Evolutionary conservation across 2,329 filamentous ascomycete genomes (phyloP), one percentile per base, ranked within the genome.

Genomic region (Nemania diffusa): DNA sequence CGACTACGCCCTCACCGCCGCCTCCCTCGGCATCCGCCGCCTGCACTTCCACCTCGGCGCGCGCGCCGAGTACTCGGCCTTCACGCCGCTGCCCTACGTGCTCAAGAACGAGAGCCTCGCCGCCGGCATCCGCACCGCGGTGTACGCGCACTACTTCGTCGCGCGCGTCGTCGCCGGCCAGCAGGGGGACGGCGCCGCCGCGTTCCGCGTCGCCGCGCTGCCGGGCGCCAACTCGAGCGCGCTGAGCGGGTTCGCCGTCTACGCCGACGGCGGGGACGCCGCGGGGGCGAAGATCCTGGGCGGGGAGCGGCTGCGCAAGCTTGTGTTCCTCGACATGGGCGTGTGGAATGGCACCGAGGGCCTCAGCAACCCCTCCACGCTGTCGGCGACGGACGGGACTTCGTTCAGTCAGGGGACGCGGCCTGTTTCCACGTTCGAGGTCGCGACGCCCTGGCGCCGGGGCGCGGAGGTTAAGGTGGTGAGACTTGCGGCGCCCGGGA

Each of bases 11-110:
- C 76, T 81, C 32, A 71, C 73, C 57, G 79, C 76, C 46, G 79
- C 79, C 1, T 72, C 75, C 27, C 65, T 80, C 40, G 78, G 78
- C 20, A 73, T 81, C 24, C 68, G 72, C 52, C 77, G 77, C 74
- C 71, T 78, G 0, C 83, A 82, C 71, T 84, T 84, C 77, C 83
- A 85, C 75, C 76, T 78, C 24, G 76, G 81, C 32, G 81, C 81
- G 1, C 74, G 74, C 34, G 77, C 75, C 69, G 74, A 77, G 70
- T 78, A 78, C 64, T 73, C 70, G 62, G 66, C 73, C 51, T 78
- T 77, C 72, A 77, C 76, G 62, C 76, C 76, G 13, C 60, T 64
- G 5, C 24, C n/a, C 15, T 79, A 78, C 69, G 63, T 59, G 48
- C 62, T 71, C 26, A 76, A 79, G 69, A 75, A 75, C 64, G 78